phyloP scores from a whole-genome alignment of 495 filamentous ascomycete genomes.

The Tricharina praecox region DNA sequence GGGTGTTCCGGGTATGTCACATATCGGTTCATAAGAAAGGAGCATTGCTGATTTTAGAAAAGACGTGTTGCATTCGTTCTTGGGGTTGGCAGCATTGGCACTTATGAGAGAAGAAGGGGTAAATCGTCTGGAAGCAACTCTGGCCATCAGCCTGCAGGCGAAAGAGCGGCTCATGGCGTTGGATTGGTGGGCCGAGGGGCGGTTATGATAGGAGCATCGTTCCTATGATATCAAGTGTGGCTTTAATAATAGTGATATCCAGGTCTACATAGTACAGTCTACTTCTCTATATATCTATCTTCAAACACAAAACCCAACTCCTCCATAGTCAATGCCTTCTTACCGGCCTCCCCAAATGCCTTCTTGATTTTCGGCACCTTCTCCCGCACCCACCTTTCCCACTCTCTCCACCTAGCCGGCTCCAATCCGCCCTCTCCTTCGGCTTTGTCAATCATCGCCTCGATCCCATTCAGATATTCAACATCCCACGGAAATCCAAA shows the following conservation, averaged over 20 bases:
- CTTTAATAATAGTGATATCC: neutral
- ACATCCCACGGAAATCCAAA: slow-evolving; percentile 60
- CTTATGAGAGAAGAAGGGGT: slow-evolving; percentile 47
- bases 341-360: slow-evolving; percentile 48
- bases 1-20: slow-evolving; percentile 46
- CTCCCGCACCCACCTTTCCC: slow-evolving; percentile 53
- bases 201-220: no score
- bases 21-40: neutral
- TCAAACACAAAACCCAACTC: slow-evolving; percentile 37
- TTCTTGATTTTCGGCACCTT: slow-evolving; percentile 52
- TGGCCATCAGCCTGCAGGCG: slow-evolving; percentile 45
- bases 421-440: slow-evolving; percentile 31
- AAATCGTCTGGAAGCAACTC: slow-evolving; percentile 44
- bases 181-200: slow-evolving; percentile 17
- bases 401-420: slow-evolving; percentile 57
- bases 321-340: neutral
- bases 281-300: slow-evolving; percentile 25
- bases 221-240: no score
- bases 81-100: slow-evolving; percentile 65
- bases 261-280: neutral
- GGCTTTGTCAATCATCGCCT: slow-evolving; percentile 39
- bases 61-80: slow-evolving; percentile 80
- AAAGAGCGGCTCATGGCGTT: slow-evolving; percentile 30
- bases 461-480: slow-evolving; percentile 56
- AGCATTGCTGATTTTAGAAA: neutral